These are phyloP conservation scores for Paramecium sexaurelia DNA, from an alignment of 73 alveolate genomes.

Conservation along the genomic window DNA sequence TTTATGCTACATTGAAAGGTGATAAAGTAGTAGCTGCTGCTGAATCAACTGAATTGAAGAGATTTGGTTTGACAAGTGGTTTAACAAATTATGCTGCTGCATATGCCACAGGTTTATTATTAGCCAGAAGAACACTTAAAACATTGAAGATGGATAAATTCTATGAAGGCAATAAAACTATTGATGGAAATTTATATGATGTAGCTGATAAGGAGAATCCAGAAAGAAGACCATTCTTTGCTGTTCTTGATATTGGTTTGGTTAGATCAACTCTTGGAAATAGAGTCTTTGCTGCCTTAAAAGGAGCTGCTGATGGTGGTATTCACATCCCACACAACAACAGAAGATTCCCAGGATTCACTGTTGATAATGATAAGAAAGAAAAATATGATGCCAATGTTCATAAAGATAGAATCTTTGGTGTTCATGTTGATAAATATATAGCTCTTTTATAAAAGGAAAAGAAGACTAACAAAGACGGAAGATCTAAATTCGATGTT, in stretches of 20 bases:
- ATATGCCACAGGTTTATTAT: constrained; percentile 99
- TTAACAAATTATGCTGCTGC: constrained; percentile 99
- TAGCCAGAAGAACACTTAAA: constrained; percentile 97
- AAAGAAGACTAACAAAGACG: background rate
- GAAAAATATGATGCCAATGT: constrained; percentile 92
- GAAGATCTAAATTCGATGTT: constrained; percentile 80
- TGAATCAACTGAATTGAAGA: constrained; percentile 93
- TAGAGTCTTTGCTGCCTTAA: constrained; percentile 99
- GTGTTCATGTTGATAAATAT: constrained; percentile 96
- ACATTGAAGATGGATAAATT: constrained; percentile 90
- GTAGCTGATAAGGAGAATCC: constrained; percentile 76
- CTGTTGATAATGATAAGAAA: constrained; percentile 84
- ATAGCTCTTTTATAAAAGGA: constrained; percentile 91
- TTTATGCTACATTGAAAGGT: constrained; percentile 97
- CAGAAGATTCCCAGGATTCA: constrained; percentile 99
- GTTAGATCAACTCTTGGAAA: constrained; percentile 99
- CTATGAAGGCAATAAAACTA: constrained; percentile 90
- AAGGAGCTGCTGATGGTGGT: constrained; percentile 99
- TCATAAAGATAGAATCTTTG: constrained; percentile 99
- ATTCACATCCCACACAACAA: constrained; percentile 97
- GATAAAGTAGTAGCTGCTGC: constrained; percentile 97
- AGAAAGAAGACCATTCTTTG: constrained; percentile 98
- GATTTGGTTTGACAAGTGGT: constrained; percentile 98
- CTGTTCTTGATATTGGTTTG: constrained; percentile 98
- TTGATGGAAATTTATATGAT: constrained; percentile 95